Conservation (phyloP, 306 rosid species). For the Pterocarpus santalinus region DNA sequence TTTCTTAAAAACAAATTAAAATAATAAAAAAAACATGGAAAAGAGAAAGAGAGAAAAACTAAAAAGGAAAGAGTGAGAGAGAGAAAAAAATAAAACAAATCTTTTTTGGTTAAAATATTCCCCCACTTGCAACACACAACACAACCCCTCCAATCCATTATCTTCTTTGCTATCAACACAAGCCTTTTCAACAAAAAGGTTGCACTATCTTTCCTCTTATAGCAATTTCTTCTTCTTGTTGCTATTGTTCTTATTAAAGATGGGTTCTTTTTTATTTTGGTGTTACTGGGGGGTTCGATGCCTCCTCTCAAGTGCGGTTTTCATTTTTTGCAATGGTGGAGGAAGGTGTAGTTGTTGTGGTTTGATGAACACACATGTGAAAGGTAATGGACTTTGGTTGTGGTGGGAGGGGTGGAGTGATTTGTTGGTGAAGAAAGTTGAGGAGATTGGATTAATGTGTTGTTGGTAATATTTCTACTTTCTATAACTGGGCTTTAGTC, state of each 20-base stretch:
- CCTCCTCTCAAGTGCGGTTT: not conserved
- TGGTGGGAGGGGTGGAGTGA: slow-evolving; percentile 29
- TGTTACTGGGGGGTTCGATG: not conserved
- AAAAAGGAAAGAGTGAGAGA: slow-evolving; percentile 30
- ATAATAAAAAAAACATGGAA: not conserved
- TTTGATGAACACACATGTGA: slow-evolving; percentile 16
- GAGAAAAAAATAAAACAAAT: slow-evolving; percentile 54
- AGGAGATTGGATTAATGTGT: slow-evolving; percentile 56
- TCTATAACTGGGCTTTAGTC: slow-evolving; percentile 23
- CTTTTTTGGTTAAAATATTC: slow-evolving; percentile 39
- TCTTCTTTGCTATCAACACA: slow-evolving; percentile 3
- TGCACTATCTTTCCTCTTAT: slow-evolving; percentile 40
- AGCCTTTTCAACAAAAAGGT: slow-evolving; percentile 22
- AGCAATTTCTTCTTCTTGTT: not conserved
- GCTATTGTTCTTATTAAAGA: slow-evolving; percentile 8
- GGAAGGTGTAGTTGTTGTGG: slow-evolving; percentile 41
- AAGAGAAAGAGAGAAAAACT: slow-evolving; percentile 11
- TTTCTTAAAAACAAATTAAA: not conserved
- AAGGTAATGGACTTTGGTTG: slow-evolving; percentile 44
- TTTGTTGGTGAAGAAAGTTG: slow-evolving; percentile 38
- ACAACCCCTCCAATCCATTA: not conserved
- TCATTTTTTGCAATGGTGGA: slow-evolving; percentile 49
- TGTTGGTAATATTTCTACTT: slow-evolving; percentile 41
- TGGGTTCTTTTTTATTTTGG: slow-evolving; percentile 41
- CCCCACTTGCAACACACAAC: not conserved